These are phyloP conservation scores for Poronia punctata DNA, from an alignment of 495 filamentous ascomycete genomes.

Conservation along the genomic window DNA sequence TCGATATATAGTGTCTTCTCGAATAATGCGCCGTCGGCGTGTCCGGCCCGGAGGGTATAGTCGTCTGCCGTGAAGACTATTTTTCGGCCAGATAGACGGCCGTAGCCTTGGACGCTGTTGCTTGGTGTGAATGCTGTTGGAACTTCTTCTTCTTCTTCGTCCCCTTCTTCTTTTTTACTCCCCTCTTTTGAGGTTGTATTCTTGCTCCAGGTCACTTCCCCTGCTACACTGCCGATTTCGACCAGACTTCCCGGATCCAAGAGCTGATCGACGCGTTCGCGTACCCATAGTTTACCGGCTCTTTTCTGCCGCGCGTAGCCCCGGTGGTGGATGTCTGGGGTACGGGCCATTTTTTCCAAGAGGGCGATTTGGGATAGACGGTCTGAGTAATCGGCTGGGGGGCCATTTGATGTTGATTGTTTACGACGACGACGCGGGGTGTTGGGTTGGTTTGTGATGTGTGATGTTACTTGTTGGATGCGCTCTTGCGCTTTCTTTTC, in stretches of 20 bases:
- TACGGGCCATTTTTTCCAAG: constrained; percentile 44
- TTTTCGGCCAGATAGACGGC: constrained; percentile 44
- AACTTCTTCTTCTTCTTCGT: constrained; percentile 31
- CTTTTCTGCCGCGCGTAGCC: constrained; percentile 55
- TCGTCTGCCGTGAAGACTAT: constrained; percentile 57
- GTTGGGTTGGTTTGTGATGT: constrained; percentile 3
- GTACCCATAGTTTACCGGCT: constrained; percentile 60
- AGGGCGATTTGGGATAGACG: constrained; percentile 46
- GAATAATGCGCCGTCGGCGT: constrained; percentile 52
- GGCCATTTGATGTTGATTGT: constrained; percentile 19
- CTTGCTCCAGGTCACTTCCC: constrained; percentile 52
- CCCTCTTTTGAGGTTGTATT: too few species aligned
- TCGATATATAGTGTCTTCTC: constrained; percentile 57
- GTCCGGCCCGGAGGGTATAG: constrained; percentile 56
- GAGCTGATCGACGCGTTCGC: constrained; percentile 50
- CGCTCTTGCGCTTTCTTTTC: constrained; percentile 3
- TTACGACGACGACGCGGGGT: constrained; percentile 12
- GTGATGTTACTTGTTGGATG: constrained; percentile 7
- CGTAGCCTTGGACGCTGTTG: constrained; percentile 52
- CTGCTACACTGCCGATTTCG: constrained; percentile 53
- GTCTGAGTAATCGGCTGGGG: constrained; percentile 56
- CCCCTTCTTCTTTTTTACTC: constrained; percentile 6
- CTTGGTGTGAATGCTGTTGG: constrained; percentile 43
- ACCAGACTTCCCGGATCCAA: constrained; percentile 47
- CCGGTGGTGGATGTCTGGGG: constrained; percentile 43